Conservation (phyloP, 805 yeast genomes). For the Pichia cabralensis region DNA sequence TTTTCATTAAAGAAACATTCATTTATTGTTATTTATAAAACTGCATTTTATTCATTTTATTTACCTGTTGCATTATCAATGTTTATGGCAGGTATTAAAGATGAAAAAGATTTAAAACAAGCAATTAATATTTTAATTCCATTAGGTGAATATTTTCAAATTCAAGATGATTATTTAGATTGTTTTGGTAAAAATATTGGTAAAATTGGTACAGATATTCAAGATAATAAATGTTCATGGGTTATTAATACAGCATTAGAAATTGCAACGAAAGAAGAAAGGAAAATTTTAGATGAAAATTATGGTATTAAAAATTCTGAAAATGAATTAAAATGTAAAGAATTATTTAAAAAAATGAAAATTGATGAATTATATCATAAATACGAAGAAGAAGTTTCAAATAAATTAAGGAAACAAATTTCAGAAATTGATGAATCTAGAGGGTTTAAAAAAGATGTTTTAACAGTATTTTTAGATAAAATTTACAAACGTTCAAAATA, state of each 20-base stretch:
- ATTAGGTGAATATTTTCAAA: conserved; percentile 96
- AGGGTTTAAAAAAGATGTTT: conserved; percentile 87
- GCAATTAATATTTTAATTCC: conserved; percentile 83
- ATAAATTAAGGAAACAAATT: conserved; percentile 54
- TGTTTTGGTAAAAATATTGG: conserved; percentile 97
- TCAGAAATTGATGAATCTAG: conserved; percentile 74
- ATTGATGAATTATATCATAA: conserved; percentile 61
- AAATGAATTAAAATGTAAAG: conserved; percentile 61
- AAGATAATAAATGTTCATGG: conserved; percentile 99
- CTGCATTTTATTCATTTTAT: conserved; percentile 96
- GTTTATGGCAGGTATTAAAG: conserved; percentile 76
- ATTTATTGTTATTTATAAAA: conserved; percentile 90
- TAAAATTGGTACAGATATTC: conserved; percentile 96
- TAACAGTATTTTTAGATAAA: conserved; percentile 75
- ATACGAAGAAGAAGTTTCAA: conserved; percentile 75
- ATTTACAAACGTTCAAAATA: conserved; percentile 91
- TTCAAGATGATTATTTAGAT: conserved; percentile 95
- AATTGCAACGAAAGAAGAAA: conserved; percentile 70
- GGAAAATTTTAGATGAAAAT: conserved; percentile 71
- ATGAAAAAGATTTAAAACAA: conserved; percentile 72
- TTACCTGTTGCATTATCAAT: conserved; percentile 95
- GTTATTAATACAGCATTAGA: conserved; percentile 86
- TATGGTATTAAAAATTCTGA: conserved; percentile 75
- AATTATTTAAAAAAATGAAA: conserved; percentile 62
- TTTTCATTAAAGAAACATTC: conserved; percentile 86